These are phyloP conservation scores for Moesziomyces globuligerus DNA, from an alignment of 1,284 basidiomycete species.

Conservation along the genomic window DNA sequence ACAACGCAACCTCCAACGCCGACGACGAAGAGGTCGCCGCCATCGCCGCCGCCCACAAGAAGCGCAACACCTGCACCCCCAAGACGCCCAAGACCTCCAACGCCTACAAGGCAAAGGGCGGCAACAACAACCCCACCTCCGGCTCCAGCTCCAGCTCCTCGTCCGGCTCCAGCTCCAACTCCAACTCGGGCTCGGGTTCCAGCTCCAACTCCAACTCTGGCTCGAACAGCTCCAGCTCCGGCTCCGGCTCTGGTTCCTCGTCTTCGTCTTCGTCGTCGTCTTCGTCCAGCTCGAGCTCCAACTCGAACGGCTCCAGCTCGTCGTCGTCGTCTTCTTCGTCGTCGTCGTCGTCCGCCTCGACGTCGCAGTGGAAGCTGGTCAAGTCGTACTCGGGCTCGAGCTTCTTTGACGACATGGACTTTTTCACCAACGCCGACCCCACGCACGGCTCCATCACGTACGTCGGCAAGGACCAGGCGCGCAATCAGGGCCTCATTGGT, in stretches of 20 bases:
- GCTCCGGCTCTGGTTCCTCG: constrained; percentile 2
- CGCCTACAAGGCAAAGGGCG: constrained; percentile 20
- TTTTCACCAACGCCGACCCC: constrained; percentile 50
- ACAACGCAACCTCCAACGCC: constrained; percentile 35
- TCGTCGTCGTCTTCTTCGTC: constrained; percentile 25
- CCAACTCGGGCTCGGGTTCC: neutral
- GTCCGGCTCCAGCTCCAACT: constrained; percentile 7
- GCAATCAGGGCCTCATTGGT: constrained; percentile 36
- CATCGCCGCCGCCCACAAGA: constrained; percentile 26
- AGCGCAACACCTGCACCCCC: constrained; percentile 39
- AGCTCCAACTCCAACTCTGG: constrained; percentile 10
- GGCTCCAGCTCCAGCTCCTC: constrained; percentile 12
- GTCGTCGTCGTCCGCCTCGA: constrained; percentile 16
- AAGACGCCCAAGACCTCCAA: constrained; percentile 23
- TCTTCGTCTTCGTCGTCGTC: neutral
- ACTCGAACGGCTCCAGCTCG: constrained; percentile 1
- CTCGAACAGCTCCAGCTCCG: constrained; percentile 12
- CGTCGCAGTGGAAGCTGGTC: constrained; percentile 42
- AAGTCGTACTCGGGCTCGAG: constrained; percentile 42
- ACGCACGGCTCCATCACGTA: constrained; percentile 53
- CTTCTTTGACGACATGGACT: constrained; percentile 56
- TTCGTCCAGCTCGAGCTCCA: constrained; percentile 6
- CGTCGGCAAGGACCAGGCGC: constrained; percentile 24
- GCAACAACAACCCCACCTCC: no score
- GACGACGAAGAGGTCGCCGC: constrained; percentile 33